Base-by-base conservation (phyloP, 2,329 filamentous ascomycete species). In the Setomelanomma holmii region DNA sequence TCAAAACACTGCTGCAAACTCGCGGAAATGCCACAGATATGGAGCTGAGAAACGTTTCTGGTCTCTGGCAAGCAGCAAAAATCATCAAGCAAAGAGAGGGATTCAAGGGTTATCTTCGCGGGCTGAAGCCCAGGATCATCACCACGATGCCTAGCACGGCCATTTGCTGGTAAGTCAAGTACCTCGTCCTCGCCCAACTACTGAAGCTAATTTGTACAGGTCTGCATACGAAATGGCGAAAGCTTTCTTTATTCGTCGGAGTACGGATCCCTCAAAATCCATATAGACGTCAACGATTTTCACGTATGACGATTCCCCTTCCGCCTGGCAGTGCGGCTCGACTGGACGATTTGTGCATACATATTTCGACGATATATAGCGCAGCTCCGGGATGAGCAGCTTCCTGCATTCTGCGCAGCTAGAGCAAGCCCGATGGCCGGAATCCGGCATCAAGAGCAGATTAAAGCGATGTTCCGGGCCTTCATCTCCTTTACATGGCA, bases 81-180 rank as follows among this genome's bases (percentile, higher is more conserved):
- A 86, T 97, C 53, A 87, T 97, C 59, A 89, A 92, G 74, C 84
- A 86, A 66, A 86, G 93, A 69, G 93, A 96, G 72, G 95, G 95
- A 30, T 82, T 89, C 67, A 82, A 80, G 50, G 95, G 95, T 3
- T 99, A 98, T 78, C 93, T 97, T 79, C 93, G 96, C 72, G 95
- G 95, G 38, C 85, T 97, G 72, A 88, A 90, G 66, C 95, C 95
- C 40, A 84, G 95, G 68, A 89, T 99, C 41, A 87, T 99, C 57
- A 97, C 93, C 10, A 96, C 95, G 1, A 98, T 98, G 89, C 95
- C 95, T 17, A 97, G 93, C 78, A 99, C 95, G 27, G 95, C 95
- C n/a, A 99, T 99, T 71, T 99, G 95, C 82, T 99, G 95, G 95
- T 95, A 74, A 69, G 82, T 76, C 14, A 10, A 40, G 12, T 3